A percentile compares a stretch with the other conserved stretches of the same genome.
Conservation (phyloP, 2,329 filamentous ascomycete species). For the Neopestalotiopsis sp. region DNA sequence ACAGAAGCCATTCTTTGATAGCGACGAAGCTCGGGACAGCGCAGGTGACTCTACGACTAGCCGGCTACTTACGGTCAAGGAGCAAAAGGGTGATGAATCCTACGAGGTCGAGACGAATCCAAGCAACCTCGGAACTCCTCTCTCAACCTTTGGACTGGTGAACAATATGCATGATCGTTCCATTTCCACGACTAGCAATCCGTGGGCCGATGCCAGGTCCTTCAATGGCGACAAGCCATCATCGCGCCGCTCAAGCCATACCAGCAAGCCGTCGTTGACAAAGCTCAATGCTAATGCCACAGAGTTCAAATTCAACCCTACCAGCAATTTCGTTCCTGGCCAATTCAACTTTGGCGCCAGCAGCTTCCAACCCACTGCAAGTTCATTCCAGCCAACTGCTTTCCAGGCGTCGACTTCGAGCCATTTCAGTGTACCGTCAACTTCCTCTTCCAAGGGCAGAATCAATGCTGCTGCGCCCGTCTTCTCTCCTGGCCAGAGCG, state of each 20-base stretch:
- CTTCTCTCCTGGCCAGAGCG: constrained; percentile 68
- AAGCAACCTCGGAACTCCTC: constrained; percentile 71
- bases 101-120: constrained; percentile 77
- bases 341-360: constrained; percentile 55
- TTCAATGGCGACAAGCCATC: constrained; percentile 40
- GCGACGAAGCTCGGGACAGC: constrained; percentile 49
- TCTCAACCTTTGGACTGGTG: constrained; percentile 53
- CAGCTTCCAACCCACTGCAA: constrained; percentile 27
- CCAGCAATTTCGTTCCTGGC: constrained; percentile 54
- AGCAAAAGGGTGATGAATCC: constrained; percentile 52
- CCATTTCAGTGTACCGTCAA: constrained; percentile 48
- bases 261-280: constrained; percentile 72
- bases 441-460: constrained; percentile 42
- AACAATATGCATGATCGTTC: constrained; percentile 57
- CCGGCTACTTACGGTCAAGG: constrained; percentile 44
- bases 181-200: constrained; percentile 64
- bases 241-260: constrained; percentile 59
- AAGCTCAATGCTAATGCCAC: constrained; percentile 89
- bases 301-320: constrained; percentile 80
- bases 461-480: constrained; percentile 74
- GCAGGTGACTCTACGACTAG: constrained; percentile 41
- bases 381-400: constrained; percentile 52
- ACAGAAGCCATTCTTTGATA: constrained; percentile 67
- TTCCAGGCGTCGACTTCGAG: constrained; percentile 49
- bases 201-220: constrained; percentile 62